Base-by-base conservation (phyloP, 1,284 basidiomycete genomes). In the Heterobasidion parviporum region DNA sequence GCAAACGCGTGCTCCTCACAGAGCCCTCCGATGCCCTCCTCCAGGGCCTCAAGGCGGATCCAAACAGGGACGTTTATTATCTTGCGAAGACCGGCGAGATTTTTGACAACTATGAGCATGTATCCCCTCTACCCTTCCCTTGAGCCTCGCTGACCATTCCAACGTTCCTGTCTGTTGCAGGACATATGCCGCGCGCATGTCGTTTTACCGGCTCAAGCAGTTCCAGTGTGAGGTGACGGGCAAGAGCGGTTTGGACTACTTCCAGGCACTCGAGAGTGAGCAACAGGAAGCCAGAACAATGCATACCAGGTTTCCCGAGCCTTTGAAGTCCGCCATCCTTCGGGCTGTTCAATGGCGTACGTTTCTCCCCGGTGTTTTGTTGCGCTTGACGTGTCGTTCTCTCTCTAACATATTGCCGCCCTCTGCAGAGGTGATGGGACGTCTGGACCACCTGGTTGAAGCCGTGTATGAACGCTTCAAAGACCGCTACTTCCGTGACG, bases 151-250 rank as follows among this genome's bases (percentile, higher is more conserved):
- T 33, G 53, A 54, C 53, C n/a, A 32, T 56, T 57, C 60, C 66
- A 62, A 63, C 59, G 57, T 62, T 57, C 61, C 53, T 61, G 59
- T 60, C 55, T 60, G 62, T 59, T 59, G 16, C 69, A 97, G 94
- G 66, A 83, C 91, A 10, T 98, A 96, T 74, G 84, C 89, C 26
- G 82, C 89, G 36, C 86, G 96, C 60, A 89, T 96, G 79, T 89
- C 89, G 58, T 98, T 97, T 77, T 97, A 97, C 75, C 83, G 87
- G 60, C 82, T 92, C 63, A 93, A 92, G 65, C 88, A 94, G 68
- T 96, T 97, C 72, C 92, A 94, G 67, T 94, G 93, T 70, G 92
- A 96, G 77, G 92, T 95, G 63, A 94, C 92, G 44, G 94, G 94
- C 68, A 96, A 92, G 75, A 91, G 91, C 63, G 87, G 87, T 54